Conservation (phyloP, 768 basidiomycete genomes). For the Tylopilus sp. region DNA sequence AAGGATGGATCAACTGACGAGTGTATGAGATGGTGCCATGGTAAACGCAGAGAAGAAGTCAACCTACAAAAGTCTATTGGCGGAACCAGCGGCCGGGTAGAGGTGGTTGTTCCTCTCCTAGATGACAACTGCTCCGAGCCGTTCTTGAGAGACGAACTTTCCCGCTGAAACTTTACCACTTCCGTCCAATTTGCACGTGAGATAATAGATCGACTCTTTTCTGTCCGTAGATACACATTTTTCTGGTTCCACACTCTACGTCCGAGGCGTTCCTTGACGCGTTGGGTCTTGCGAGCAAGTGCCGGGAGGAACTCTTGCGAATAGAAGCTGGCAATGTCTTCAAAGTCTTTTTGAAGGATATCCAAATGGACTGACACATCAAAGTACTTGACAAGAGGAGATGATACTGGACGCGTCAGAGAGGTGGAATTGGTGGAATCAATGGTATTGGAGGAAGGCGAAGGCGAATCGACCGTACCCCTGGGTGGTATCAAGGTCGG, state of each 20-base stretch:
- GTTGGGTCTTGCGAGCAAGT: conserved; percentile 50
- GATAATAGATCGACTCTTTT: conserved; percentile 32
- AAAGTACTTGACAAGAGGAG: conserved; percentile 34
- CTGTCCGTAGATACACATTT: conserved; percentile 49
- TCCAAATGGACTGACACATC: conserved; percentile 53
- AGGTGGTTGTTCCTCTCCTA: conserved; percentile 6
- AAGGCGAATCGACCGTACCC: not conserved
- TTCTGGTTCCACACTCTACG: conserved; percentile 68
- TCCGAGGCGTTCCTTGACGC: conserved; percentile 73
- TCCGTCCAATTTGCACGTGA: conserved; percentile 46
- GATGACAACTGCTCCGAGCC: not conserved
- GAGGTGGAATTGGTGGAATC: conserved; percentile 21
- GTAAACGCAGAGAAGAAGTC: not conserved
- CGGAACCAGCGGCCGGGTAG: conserved; percentile 4
- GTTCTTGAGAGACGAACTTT: not conserved
- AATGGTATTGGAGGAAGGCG: not conserved
- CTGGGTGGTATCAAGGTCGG: not conserved
- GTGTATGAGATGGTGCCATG: not conserved
- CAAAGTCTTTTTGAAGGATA: conserved; percentile 53
- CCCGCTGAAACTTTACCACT: conserved; percentile 45
- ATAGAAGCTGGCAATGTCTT: conserved; percentile 46
- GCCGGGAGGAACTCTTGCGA: conserved; percentile 37
- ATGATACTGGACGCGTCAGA: conserved; percentile 21
- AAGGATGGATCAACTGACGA: conserved; percentile 24
- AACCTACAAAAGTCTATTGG: conserved; percentile 25